Base-by-base conservation (phyloP, 1,284 basidiomycete species). In the Moesziomyces parantarcticus region DNA sequence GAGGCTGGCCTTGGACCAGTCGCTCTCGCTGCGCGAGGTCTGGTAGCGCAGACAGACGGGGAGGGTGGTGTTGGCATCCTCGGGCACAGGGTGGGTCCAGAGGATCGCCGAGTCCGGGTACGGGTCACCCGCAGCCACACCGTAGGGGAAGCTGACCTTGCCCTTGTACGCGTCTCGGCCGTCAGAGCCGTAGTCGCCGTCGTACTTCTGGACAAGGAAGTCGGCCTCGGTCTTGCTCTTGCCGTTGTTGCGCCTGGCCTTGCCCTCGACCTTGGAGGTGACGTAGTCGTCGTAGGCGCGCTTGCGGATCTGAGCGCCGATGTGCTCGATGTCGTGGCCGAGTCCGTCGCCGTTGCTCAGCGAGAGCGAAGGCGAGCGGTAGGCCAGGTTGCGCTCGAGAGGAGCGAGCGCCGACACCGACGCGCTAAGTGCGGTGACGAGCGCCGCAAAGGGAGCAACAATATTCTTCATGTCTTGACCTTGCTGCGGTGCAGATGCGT, bases 31-130 rank as follows among this genome's bases (percentile, higher is more conserved):
- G 53, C 67, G 64, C 22, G 57, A 89, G 79, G 76, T 76, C 61
- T 87, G 86, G 85, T 86, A 89, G 1, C 87, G 85, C 40, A 90
- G 85, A 79, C 89, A 90, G 60, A 88, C 85, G 8, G 89, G 89
- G 18, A 89, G 86, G 70, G 88, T 87, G 70, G 74, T 74, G 36
- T 36, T 50, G 53, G 25, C 21, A 20, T 71, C 72, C 16, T 45
- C 54, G 21, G 76, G 74, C 26, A 68, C 64, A 20, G 76, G 76
- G 32, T 78, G 69, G 1, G 89, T 90, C 89, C 89, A 90, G 16
- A 90, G 86, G 34, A 90, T 85, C 36, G 89, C 87, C 34, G 88
- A 89, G 9, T 85, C 86, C 68, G 88, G 87, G 49, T 88, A 87
- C 6, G 89, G 89, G 74, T 90, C 89, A 20, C 89, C 90, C 84